Conservation (phyloP, 768 basidiomycete species). For the Rubroboletus satanas region DNA sequence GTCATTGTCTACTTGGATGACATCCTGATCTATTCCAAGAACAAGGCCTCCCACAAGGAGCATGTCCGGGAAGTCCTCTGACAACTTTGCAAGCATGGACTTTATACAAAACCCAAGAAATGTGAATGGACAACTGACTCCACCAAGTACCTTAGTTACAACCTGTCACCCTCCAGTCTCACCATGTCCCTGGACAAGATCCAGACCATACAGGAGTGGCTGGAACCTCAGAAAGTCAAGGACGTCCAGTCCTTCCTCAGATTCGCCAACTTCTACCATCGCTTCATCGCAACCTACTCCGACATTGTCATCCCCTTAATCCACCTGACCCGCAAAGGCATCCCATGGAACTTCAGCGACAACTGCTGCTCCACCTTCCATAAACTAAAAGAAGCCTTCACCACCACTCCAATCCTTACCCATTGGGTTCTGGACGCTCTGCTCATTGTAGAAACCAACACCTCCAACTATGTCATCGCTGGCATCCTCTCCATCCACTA, state of each 20-base stretch:
- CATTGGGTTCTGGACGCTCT: not conserved
- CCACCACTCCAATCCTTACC: not conserved
- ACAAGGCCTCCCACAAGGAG: not conserved
- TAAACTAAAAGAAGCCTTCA: not conserved
- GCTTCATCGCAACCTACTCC: not conserved
- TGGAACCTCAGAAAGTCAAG: too few relatives aligned
- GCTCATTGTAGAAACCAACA: not conserved
- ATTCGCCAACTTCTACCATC: not conserved
- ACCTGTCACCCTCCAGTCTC: too few relatives aligned
- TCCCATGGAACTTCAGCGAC: not conserved
- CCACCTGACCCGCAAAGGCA: not conserved
- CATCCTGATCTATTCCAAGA: too few relatives aligned
- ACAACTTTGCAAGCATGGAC: not conserved
- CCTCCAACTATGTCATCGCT: not conserved
- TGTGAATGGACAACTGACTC: not conserved
- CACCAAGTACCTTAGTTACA: too few relatives aligned
- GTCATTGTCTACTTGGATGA: too few relatives aligned
- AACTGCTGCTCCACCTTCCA: not conserved
- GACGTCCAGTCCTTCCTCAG: too few relatives aligned
- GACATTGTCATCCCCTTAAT: not conserved
- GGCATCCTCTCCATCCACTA: too few relatives aligned
- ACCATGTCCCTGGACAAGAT: too few relatives aligned
- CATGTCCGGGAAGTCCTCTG: not conserved
- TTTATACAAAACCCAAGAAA: not conserved
- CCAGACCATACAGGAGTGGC: too few relatives aligned